phyloP scores from a whole-genome alignment of 108 stramenopile genomes.

The Cyclotella sp. region DNA sequence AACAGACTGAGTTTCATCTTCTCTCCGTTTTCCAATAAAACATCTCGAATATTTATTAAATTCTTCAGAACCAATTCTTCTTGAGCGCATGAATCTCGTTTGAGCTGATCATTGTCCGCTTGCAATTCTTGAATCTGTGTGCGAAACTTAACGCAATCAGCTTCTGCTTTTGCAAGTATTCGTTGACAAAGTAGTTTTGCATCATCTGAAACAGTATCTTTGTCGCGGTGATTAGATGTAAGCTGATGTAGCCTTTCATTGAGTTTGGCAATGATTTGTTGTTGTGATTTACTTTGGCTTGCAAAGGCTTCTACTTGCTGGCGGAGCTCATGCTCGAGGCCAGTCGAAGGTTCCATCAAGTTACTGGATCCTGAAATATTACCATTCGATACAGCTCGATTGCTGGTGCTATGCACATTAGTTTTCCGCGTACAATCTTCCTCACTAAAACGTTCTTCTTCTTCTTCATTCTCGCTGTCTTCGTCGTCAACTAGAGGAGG shows the following conservation, averaged over 20 bases:
- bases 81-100: conserved; percentile 2
- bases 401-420: neutral
- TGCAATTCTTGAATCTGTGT: conserved; percentile 36
- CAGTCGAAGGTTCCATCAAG: neutral
- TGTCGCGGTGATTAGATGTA: neutral
- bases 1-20: conserved; percentile 30
- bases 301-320: conserved; percentile 6
- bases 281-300: conserved; percentile 28
- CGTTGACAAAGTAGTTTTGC: conserved; percentile 43
- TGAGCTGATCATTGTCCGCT: conserved; percentile 30
- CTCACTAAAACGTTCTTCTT: neutral
- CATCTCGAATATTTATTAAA: conserved; percentile 13
- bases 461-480: neutral
- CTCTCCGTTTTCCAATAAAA: conserved; percentile 15
- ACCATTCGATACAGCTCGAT: neutral
- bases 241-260: conserved; percentile 22
- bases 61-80: conserved; percentile 24
- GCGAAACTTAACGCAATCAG: conserved; percentile 44
- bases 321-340: neutral
- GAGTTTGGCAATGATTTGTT: conserved; percentile 27
- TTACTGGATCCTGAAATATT: neutral
- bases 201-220: conserved; percentile 20
- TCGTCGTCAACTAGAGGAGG: conserved; percentile 4
- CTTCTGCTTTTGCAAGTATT: conserved; percentile 50
- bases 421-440: conserved; percentile 3